Evolutionary conservation across 352 stramenopile species (phyloP).

Genomic region (Elongisporangium senticosum): DNA sequence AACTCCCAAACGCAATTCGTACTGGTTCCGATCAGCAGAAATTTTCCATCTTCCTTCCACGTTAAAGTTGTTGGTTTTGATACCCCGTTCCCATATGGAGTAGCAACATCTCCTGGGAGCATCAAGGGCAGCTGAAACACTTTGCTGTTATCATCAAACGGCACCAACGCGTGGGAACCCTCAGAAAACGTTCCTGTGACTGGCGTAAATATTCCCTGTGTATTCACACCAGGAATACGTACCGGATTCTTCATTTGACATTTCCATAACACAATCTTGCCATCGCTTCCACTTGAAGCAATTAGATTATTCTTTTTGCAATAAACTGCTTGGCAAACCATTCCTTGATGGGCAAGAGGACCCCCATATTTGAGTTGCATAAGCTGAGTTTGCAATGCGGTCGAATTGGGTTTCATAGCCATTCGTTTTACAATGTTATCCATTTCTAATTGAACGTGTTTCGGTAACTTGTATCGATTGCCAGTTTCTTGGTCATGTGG

Average conservation of each 20-base stretch:
- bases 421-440: slow-evolving; percentile 45
- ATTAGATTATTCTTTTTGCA: slow-evolving; percentile 54
- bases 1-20: slow-evolving; percentile 69
- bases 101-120: slow-evolving; percentile 24
- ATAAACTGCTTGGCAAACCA: slow-evolving; percentile 38
- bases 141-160: slow-evolving; percentile 24
- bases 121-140: slow-evolving; percentile 31
- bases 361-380: slow-evolving; percentile 49
- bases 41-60: slow-evolving; percentile 51
- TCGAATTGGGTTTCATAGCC: slow-evolving; percentile 41
- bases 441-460: slow-evolving; percentile 49
- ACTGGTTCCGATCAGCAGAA: slow-evolving; percentile 42
- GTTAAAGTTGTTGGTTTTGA: slow-evolving; percentile 51
- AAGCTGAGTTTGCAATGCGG: slow-evolving; percentile 27
- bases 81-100: background rate
- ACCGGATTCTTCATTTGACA: slow-evolving; percentile 44
- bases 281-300: slow-evolving; percentile 42
- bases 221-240: slow-evolving; percentile 52
- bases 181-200: slow-evolving; percentile 40
- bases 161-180: slow-evolving; percentile 33
- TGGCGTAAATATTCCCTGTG: slow-evolving; percentile 49
- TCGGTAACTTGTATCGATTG: slow-evolving; percentile 58
- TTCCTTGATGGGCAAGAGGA: slow-evolving; percentile 38
- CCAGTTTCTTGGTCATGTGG: slow-evolving; percentile 60
- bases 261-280: slow-evolving; percentile 46